A percentile compares a stretch with the other conserved stretches of the same genome.
Evolutionary conservation across 1,284 basidiomycete genomes (phyloP).

Genomic region (Peniophora sp.): DNA sequence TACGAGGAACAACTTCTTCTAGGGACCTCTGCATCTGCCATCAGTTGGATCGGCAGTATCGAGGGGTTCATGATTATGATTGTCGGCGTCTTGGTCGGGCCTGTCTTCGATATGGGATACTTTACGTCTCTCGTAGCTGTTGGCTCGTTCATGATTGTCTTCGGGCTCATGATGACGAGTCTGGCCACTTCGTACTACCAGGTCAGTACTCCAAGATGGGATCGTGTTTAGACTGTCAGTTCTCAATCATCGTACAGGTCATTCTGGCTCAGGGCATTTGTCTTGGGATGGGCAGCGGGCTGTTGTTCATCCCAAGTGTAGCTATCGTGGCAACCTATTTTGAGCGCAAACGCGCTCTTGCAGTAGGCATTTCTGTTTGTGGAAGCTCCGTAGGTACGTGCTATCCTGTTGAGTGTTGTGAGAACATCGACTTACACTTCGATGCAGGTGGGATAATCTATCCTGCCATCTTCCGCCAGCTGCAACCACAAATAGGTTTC

Average conservation of each 20-base stretch:
- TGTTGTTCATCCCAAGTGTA: constrained; percentile 30
- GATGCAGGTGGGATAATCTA: constrained; percentile 16
- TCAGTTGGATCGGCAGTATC: constrained; percentile 14
- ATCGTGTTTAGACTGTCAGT: no score
- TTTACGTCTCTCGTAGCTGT: constrained; percentile 6
- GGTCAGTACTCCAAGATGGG: constrained; percentile 44
- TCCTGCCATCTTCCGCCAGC: constrained; percentile 15
- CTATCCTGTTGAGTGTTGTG: constrained; percentile 3
- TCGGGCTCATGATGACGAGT: constrained; percentile 46
- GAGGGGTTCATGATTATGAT: constrained; percentile 12
- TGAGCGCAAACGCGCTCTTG: constrained; percentile 16
- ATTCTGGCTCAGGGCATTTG: constrained; percentile 51
- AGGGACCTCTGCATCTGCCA: constrained; percentile 10
- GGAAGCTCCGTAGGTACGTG: constrained; percentile 33
- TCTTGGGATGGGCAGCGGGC: constrained; percentile 50
- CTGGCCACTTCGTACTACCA: constrained; percentile 47
- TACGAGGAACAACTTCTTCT: constrained; percentile 10
- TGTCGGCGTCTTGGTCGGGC: constrained; percentile 11
- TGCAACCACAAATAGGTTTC: constrained; percentile 17
- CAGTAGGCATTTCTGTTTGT: constrained; percentile 5
- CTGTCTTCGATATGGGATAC: constrained; percentile 13
- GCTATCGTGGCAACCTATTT: constrained; percentile 11
- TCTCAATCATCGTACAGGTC: constrained; percentile 18
- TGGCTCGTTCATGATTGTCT: constrained; percentile 16
- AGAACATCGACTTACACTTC: background rate